A percentile compares a stretch with the other conserved stretches of the same genome.
phyloP scores from a whole-genome alignment of 495 filamentous ascomycete genomes.

The Tuber microsphaerosporum region DNA sequence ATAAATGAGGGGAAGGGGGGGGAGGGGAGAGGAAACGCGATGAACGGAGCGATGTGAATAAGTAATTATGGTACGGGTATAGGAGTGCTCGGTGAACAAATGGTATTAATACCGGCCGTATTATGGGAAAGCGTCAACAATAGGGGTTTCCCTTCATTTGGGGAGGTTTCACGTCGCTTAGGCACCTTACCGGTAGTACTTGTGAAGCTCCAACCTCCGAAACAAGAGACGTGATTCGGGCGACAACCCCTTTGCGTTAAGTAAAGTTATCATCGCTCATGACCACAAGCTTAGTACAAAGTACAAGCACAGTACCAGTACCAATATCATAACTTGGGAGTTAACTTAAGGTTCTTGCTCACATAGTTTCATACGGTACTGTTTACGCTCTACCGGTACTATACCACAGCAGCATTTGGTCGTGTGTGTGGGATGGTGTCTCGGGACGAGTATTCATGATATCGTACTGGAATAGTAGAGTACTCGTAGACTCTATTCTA shows the following conservation, averaged over 20 bases:
- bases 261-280: not conserved
- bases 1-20: not conserved
- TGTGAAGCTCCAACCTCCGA: not conserved
- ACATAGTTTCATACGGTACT: not conserved
- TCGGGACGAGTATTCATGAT: not conserved
- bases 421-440: not conserved
- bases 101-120: not conserved
- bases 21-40: not conserved
- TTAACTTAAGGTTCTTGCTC: not conserved
- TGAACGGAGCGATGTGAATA: not conserved
- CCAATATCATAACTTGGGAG: not conserved
- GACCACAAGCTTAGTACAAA: not conserved
- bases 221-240: not conserved
- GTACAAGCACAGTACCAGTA: not conserved
- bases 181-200: not conserved
- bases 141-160: not conserved
- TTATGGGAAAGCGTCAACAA: slow-evolving; percentile 1
- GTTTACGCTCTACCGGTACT: not conserved
- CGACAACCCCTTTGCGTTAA: not conserved
- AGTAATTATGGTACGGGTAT: not conserved
- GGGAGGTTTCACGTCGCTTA: not conserved
- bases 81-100: not conserved
- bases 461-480: not conserved
- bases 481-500: not conserved
- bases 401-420: not conserved